These are phyloP conservation scores for Drechmeria coniospora DNA, from an alignment of 2,329 filamentous ascomycete genomes.

Conservation along the genomic window DNA sequence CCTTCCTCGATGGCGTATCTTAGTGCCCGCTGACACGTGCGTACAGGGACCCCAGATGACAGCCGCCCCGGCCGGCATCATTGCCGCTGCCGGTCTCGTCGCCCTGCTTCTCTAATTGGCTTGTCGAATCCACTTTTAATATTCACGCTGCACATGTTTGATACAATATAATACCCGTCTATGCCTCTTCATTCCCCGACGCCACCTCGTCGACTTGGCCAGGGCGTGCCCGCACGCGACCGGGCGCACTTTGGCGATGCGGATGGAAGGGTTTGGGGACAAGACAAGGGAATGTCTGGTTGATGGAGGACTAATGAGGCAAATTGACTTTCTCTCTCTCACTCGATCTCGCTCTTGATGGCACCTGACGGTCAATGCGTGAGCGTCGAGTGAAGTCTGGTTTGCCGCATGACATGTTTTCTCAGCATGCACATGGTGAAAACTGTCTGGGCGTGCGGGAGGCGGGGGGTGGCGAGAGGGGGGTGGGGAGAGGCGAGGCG, in stretches of 20 bases:
- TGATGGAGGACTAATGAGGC: slow-evolving; percentile 17
- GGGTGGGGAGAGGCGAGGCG: no score
- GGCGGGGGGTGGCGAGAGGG: no score
- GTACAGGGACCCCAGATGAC: slow-evolving; percentile 24
- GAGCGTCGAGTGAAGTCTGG: slow-evolving; percentile 7
- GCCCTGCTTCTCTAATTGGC: slow-evolving; percentile 35
- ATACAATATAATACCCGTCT: slow-evolving; percentile 27
- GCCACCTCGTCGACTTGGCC: slow-evolving; percentile 10
- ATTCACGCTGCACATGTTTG: slow-evolving; percentile 22
- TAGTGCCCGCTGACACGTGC: no score
- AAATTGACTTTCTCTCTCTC: slow-evolving; percentile 19
- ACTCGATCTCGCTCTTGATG: slow-evolving; percentile 18
- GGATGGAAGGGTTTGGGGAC: slow-evolving; percentile 13
- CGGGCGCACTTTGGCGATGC: slow-evolving; percentile 12
- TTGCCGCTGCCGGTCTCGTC: slow-evolving; percentile 34
- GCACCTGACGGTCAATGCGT: no score
- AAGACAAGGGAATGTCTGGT: slow-evolving; percentile 13
- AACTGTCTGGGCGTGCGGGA: no score
- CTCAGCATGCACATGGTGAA: no score
- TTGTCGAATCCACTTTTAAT: no score
- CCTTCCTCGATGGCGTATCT: background rate
- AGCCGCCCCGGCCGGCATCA: slow-evolving; percentile 27
- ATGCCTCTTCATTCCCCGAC: slow-evolving; percentile 12
- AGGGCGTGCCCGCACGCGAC: slow-evolving; percentile 9
- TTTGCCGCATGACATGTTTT: no score